Percentiles rank a stretch among this genome's conserved stretches.
Evolutionary conservation across 177 flowering plant genomes (phyloP).

Genomic region (Vitis hybrid): DNA sequence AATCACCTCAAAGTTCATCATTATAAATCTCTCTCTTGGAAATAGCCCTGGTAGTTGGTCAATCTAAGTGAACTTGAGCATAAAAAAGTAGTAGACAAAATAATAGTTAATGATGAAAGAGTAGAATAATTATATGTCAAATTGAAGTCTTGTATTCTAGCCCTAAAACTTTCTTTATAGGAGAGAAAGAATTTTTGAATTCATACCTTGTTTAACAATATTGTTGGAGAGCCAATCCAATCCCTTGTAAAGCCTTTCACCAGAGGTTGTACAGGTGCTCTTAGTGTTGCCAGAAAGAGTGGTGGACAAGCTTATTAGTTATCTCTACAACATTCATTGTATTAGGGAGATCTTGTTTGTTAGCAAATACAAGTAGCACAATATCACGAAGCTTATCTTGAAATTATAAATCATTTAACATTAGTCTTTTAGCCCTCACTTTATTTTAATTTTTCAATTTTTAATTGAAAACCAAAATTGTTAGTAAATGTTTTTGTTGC

Average conservation of each 20-base stretch:
- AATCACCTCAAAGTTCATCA: not conserved
- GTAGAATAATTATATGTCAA: not conserved
- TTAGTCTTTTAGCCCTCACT: not conserved
- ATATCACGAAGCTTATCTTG: no score
- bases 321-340: slow-evolving; percentile 99
- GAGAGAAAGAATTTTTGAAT: not conserved
- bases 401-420: slow-evolving; percentile 3
- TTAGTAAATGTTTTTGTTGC: no score
- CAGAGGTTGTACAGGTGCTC: no score
- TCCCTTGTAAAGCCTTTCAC: slow-evolving; percentile 33
- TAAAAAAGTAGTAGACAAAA: no score
- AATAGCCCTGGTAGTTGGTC: no score
- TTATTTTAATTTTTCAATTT: no score
- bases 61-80: no score
- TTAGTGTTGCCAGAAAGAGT: no score
- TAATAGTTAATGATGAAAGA: not conserved
- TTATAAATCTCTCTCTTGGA: no score
- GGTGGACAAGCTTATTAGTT: slow-evolving; percentile 51
- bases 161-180: not conserved
- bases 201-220: slow-evolving; percentile 81
- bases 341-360: slow-evolving; percentile 98
- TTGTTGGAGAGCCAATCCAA: slow-evolving; percentile 94
- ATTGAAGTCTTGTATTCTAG: not conserved
- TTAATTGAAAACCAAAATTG: no score
- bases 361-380: slow-evolving; percentile 93